phyloP scores from a whole-genome alignment of 1,284 basidiomycete species.

The Cryptococcus deneoformans region DNA sequence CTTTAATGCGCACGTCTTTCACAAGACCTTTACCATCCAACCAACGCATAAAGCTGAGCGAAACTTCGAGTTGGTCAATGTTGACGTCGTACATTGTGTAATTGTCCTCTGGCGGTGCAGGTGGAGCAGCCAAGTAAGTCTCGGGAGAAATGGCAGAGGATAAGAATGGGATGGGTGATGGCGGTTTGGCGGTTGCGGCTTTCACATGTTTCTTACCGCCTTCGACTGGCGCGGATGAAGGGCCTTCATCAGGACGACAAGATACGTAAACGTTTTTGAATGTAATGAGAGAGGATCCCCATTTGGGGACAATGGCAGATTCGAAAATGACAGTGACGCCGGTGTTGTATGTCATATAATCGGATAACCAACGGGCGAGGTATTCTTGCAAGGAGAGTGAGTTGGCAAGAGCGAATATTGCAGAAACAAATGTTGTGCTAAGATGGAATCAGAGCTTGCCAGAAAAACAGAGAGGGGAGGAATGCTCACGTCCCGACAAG shows the following conservation, averaged over 20 bases:
- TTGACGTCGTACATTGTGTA: constrained; percentile 88
- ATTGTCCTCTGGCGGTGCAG: constrained; percentile 51
- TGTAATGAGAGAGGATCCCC: constrained; percentile 91
- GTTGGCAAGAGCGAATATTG: constrained; percentile 84
- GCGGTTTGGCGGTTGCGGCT: constrained; percentile 31
- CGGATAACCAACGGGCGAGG: constrained; percentile 83
- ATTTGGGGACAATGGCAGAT: constrained; percentile 95
- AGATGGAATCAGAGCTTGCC: constrained; percentile 7
- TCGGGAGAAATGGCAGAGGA: constrained; percentile 38
- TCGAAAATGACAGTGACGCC: constrained; percentile 96
- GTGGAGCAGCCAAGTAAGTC: constrained; percentile 29
- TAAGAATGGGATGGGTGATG: constrained; percentile 37
- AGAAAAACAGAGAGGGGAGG: neutral
- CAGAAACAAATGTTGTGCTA: constrained; percentile 94
- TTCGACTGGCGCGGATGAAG: constrained; percentile 49
- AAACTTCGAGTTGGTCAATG: constrained; percentile 94
- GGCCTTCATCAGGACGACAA: constrained; percentile 58
- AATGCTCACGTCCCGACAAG: constrained; percentile 84
- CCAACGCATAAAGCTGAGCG: constrained; percentile 90
- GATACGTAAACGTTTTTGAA: constrained; percentile 98
- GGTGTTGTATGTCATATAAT: constrained; percentile 89
- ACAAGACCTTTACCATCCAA: constrained; percentile 93
- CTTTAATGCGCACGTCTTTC: constrained; percentile 85
- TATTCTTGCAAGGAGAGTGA: constrained; percentile 90
- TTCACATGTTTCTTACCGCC: constrained; percentile 30